Evolutionary conservation across 495 filamentous ascomycete species (phyloP), one percentile per base, ranked within the genome.

Genomic region (Podospora bellae-mahoneyi): DNA sequence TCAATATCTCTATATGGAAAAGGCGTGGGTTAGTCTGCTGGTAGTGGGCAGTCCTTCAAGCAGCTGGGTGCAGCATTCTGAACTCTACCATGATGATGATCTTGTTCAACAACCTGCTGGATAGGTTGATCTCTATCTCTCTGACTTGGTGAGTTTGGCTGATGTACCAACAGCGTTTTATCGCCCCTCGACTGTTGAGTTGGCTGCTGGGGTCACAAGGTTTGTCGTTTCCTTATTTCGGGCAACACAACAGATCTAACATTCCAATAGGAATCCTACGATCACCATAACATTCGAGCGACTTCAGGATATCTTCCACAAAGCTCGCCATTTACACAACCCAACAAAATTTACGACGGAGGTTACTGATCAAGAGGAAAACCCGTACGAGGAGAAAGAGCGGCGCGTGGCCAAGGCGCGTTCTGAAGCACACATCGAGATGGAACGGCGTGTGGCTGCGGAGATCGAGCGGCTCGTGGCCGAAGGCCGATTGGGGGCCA

Each of bases 121-220:
- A 4, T 26, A 64, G 32, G 59, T 69, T 59, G 68, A 28, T 60
- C 20, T 69, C 5, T 66, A 66, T 56, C 13, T 69, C 26, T 69
- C 68, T 60, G 64, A 66, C 54, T 69, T 69, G 26, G 16, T 64
- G 32, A 64, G 68, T 34, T 23, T 34, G 18, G 64, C 64, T 19
- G 53, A 64, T 53, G 26, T 66, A 16, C 64, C 64, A 39, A 61
- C 68, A 56, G 68, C 64, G 53, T 69, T 59, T 53, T 66, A 64
- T 55, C 68, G 68, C 53, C 68, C 68, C 48, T 66, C 64, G 10
- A 56, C 68, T 18, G 64, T 56, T 15, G 64, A 69, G 64, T 1
- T 34, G 5, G 53, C 30, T 23, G 59, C 68, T 58, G 68, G 68
- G 18, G 30, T 66, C 26, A 30, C 15, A 30, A 54, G 64, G 68